Percentiles rank a stretch among this genome's conserved stretches.
phyloP scores from a whole-genome alignment of 768 basidiomycete genomes.

The Naganishia randhawae region DNA sequence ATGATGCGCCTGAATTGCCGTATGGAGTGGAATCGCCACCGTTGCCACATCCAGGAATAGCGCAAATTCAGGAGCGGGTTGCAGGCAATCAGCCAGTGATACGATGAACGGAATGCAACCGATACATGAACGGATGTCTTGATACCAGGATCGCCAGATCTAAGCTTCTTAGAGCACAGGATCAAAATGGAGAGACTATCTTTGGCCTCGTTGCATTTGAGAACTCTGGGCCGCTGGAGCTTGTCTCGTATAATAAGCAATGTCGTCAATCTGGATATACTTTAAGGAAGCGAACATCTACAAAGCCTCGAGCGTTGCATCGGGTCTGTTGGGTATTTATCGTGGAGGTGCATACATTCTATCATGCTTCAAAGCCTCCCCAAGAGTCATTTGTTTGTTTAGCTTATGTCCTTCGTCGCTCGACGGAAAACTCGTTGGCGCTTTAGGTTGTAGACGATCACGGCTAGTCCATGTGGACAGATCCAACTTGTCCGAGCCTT shows the following conservation, averaged over 20 bases:
- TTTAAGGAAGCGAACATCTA: neutral
- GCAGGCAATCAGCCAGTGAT: neutral
- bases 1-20: constrained; percentile 8
- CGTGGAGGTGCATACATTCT: neutral
- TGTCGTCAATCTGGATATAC: too few relatives aligned
- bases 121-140: neutral
- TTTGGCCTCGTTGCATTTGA: too few relatives aligned
- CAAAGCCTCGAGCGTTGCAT: neutral
- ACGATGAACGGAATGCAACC: neutral
- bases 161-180: too few relatives aligned
- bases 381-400: constrained; percentile 9
- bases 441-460: neutral
- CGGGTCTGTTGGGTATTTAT: neutral
- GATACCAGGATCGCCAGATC: too few relatives aligned
- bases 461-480: neutral
- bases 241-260: too few relatives aligned
- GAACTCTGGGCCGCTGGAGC: too few relatives aligned
- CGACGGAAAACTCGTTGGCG: neutral
- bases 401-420: neutral
- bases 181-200: too few relatives aligned
- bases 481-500: neutral
- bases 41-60: too few relatives aligned
- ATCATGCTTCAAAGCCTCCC: constrained; percentile 17
- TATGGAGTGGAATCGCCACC: constrained; percentile 11
- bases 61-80: constrained; percentile 2